phyloP scores from a whole-genome alignment of 305 asterid species.

The Rubia tinctorum region DNA sequence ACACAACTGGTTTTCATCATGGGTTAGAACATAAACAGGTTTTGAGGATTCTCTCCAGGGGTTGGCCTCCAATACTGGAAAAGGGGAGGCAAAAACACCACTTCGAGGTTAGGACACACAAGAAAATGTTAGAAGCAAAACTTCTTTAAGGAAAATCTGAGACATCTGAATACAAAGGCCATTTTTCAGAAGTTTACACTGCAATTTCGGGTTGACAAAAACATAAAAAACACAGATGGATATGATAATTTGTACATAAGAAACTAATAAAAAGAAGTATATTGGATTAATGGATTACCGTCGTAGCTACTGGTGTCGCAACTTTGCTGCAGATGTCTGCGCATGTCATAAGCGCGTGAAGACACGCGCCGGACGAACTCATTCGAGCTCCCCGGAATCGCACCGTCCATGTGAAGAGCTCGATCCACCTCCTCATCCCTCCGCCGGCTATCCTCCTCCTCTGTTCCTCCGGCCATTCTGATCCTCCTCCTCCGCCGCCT shows the following conservation, averaged over 20 bases:
- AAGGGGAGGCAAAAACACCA: slow-evolving; percentile 2
- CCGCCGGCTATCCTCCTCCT: slow-evolving; percentile 41
- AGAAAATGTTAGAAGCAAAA: background rate
- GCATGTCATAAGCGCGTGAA: slow-evolving; percentile 90
- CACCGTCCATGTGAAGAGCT: slow-evolving; percentile 86
- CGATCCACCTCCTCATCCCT: slow-evolving; percentile 79
- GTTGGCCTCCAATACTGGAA: slow-evolving; percentile 79
- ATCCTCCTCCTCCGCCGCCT: slow-evolving; percentile 30
- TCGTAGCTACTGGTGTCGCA: slow-evolving; percentile 88
- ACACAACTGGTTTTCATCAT: slow-evolving; percentile 82
- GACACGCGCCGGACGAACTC: slow-evolving; percentile 82
- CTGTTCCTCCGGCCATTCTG: slow-evolving; percentile 24
- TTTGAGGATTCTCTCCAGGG: slow-evolving; percentile 91
- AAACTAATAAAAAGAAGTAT: no score
- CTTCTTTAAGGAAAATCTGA: no score
- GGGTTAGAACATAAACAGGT: slow-evolving; percentile 88
- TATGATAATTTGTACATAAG: no score
- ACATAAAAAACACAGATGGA: no score
- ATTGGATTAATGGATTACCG: slow-evolving; percentile 31
- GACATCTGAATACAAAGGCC: no score
- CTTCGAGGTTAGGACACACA: background rate
- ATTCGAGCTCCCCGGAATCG: slow-evolving; percentile 72
- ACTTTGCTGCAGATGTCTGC: slow-evolving; percentile 85
- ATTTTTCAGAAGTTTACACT: no score
- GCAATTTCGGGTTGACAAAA: no score